Conservation (phyloP, 2,329 filamentous ascomycete species). For the Aspergillus hortae region DNA sequence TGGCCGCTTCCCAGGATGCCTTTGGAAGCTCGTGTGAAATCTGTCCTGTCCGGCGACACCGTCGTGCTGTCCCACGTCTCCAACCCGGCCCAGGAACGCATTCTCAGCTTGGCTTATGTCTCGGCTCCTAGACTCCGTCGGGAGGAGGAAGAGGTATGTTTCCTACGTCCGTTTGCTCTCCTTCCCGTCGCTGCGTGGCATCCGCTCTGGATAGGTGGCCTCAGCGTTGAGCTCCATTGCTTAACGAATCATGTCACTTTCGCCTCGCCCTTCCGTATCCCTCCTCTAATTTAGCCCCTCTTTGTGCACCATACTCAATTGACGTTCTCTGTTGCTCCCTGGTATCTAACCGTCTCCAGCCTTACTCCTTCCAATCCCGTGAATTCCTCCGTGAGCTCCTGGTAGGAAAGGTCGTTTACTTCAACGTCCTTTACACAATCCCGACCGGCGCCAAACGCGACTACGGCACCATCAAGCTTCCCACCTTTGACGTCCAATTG, state of each 20-base stretch:
- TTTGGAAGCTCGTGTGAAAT: constrained; percentile 75
- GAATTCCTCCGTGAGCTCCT: constrained; percentile 82
- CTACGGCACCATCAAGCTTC: constrained; percentile 76
- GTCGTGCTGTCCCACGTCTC: constrained; percentile 76
- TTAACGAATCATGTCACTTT: constrained; percentile 2
- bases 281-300: background rate
- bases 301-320: background rate
- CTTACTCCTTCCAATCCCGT: constrained; percentile 88
- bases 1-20: constrained; percentile 30
- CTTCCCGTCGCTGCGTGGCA: background rate
- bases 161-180: background rate
- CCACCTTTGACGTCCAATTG: constrained; percentile 64
- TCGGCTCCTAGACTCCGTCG: constrained; percentile 80
- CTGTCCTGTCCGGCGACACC: constrained; percentile 89
- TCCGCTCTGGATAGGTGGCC: constrained; percentile 18
- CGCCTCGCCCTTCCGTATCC: background rate
- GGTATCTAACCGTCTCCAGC: constrained; percentile 36
- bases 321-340: background rate
- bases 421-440: constrained; percentile 81
- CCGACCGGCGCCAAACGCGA: constrained; percentile 75
- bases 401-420: constrained; percentile 83
- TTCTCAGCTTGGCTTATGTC: constrained; percentile 87
- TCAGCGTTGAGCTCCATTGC: constrained; percentile 4
- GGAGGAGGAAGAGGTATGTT: constrained; percentile 75
- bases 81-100: constrained; percentile 79